Conservation (phyloP, 768 basidiomycete genomes). For the Kwoniella botswanensis region DNA sequence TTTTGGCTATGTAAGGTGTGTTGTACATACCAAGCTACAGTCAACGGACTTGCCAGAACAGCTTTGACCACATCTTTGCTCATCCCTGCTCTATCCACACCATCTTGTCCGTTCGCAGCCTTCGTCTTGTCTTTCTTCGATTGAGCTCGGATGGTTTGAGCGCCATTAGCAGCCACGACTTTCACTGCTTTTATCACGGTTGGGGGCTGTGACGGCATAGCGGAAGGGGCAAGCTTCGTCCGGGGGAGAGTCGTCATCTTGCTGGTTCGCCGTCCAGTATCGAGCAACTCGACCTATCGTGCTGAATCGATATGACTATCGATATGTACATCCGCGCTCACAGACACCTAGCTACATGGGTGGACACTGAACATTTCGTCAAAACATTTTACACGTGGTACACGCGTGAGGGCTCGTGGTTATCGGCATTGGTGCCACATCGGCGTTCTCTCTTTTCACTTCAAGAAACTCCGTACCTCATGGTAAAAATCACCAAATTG, state of each 20-base stretch:
- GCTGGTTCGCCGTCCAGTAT: not conserved
- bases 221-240: not conserved
- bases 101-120: not conserved
- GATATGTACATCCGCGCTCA: too few species aligned
- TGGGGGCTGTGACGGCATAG: not conserved
- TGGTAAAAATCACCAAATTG: constrained; percentile 15
- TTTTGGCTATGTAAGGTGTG: not conserved
- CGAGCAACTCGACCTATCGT: too few species aligned
- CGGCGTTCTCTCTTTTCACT: not conserved
- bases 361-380: not conserved
- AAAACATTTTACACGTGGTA: not conserved
- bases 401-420: not conserved
- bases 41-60: constrained; percentile 46
- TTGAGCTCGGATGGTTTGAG: constrained; percentile 34
- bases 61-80: constrained; percentile 46
- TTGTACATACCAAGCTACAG: constrained; percentile 40
- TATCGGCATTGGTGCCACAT: constrained; percentile 3
- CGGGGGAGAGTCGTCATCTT: not conserved
- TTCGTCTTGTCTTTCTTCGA: constrained; percentile 36
- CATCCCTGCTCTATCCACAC: constrained; percentile 25
- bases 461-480: constrained; percentile 23
- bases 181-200: not conserved
- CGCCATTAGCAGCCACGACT: constrained; percentile 9
- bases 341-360: too few species aligned
- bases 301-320: too few species aligned